Evolutionary conservation across 495 filamentous ascomycete species (phyloP).

Genomic region (Neurospora sublineolata): DNA sequence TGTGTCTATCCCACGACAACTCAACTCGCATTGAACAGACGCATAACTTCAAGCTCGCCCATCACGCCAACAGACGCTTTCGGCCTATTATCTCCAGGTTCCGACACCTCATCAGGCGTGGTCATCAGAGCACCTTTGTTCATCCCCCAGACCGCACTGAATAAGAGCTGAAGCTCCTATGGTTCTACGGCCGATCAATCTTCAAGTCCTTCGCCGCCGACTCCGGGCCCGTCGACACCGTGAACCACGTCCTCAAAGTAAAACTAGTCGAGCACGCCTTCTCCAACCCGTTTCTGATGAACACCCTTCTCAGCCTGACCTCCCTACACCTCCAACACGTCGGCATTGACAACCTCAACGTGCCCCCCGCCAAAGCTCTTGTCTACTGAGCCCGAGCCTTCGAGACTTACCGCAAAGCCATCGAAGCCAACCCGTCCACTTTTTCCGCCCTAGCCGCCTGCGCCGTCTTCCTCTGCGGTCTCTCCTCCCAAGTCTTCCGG

Average conservation of each 20-base stretch:
- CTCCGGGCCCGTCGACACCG: constrained; percentile 11
- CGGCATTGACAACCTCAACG: constrained; percentile 8
- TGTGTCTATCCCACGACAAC: constrained; percentile 27
- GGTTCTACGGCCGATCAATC: constrained; percentile 28
- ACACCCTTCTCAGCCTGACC: constrained; percentile 36
- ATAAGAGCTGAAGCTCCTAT: constrained; percentile 31
- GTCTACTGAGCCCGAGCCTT: constrained; percentile 32
- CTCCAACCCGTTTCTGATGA: constrained; percentile 37
- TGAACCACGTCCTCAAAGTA: constrained; percentile 30
- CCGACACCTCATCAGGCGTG: neutral
- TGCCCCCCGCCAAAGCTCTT: constrained; percentile 11
- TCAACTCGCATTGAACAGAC: constrained; percentile 1
- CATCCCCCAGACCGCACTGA: constrained; percentile 14
- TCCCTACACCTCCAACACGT: constrained; percentile 31
- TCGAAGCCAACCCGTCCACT: constrained; percentile 28
- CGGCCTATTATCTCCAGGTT: constrained; percentile 8
- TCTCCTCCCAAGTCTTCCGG: constrained; percentile 33
- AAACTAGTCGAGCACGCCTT: constrained; percentile 36
- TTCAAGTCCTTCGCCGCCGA: constrained; percentile 29
- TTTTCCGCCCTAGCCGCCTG: constrained; percentile 29
- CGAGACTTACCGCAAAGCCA: constrained; percentile 32
- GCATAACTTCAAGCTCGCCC: neutral
- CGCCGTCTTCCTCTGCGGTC: constrained; percentile 30
- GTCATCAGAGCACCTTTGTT: constrained; percentile 28
- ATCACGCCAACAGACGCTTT: neutral